Base-by-base conservation (phyloP, 2,329 filamentous ascomycete genomes). In the Parascedosporium putredinis region DNA sequence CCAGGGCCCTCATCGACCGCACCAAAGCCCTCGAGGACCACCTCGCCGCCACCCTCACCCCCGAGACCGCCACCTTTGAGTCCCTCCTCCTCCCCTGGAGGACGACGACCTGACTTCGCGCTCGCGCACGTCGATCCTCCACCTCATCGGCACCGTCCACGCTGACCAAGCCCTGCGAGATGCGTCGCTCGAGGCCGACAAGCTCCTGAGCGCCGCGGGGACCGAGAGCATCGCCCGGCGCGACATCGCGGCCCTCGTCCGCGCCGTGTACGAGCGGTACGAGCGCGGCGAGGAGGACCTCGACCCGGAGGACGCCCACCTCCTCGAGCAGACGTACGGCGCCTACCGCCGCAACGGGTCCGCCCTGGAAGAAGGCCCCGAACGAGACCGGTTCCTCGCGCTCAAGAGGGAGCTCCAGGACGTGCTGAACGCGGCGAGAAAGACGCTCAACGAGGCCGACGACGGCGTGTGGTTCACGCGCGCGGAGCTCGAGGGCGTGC, bases 1-100 rank as follows among this genome's bases (percentile, higher is more conserved):
- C 55, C 12, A 50, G 49, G 1, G 74, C 84, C 57, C 53, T 58
- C 53, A 55, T 59, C 18, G 23, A 46, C 12, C 31, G 49, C n/a
- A 55, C 58, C 27, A 52, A 29, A 1, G 40, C 51, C 1, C 53
- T 61, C 0, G 50, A 60, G 34, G 57, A 60, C 45, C 14, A 16
- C 7, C 58, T 61, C 42, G 58, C 50, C 3, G 43, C 47, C 0
- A 31, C 48, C 2, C 49, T 60, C 7, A 56, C 56, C 0, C 53
- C 57, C 2, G 38, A 25, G 20, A 55, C 53, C 1, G 59, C 58
- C 8, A 56, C 52, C 8, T 62, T 59, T 18, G 44, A 45, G 5
- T 54, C 49, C 8, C 45, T 62, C 2, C 47, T 62, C 1, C 46
- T 18, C 59, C 59, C 4, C 52, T 61, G 3, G 49, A 58, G 1